Evolutionary conservation across 2,329 filamentous ascomycete species (phyloP).

Genomic region (Sporothrix curviconia): DNA sequence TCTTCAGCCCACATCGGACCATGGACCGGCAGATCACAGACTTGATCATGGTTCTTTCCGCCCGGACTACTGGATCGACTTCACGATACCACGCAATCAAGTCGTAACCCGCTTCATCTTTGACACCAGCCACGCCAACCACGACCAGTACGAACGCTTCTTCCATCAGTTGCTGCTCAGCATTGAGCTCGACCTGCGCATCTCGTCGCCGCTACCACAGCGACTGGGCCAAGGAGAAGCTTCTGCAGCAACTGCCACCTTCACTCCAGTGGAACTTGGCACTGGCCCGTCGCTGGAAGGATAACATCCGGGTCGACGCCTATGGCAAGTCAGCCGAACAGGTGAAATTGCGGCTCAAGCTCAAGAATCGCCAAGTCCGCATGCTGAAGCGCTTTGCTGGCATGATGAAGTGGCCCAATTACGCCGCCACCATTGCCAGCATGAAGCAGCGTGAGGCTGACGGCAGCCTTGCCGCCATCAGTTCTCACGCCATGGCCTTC

Average conservation of each 20-base stretch:
- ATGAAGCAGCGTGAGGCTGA: conserved; percentile 56
- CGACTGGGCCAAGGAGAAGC: conserved; percentile 57
- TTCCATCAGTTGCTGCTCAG: conserved; percentile 72
- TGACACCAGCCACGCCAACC: conserved; percentile 49
- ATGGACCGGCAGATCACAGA: conserved; percentile 68
- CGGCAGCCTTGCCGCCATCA: conserved; percentile 51
- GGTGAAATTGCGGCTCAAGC: conserved; percentile 57
- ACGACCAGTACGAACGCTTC: conserved; percentile 56
- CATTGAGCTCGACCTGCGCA: conserved; percentile 64
- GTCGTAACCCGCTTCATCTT: conserved; percentile 68
- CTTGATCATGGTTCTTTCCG: conserved; percentile 60
- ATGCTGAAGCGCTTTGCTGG: conserved; percentile 62
- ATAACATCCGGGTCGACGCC: conserved; percentile 60
- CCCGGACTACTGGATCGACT: conserved; percentile 64
- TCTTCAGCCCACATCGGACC: conserved; percentile 52
- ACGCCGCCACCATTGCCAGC: conserved; percentile 55
- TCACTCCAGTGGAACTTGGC: conserved; percentile 67
- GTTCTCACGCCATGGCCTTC: conserved; percentile 69
- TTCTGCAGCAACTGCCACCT: conserved; percentile 59
- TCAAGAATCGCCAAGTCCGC: conserved; percentile 62
- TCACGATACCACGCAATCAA: conserved; percentile 62
- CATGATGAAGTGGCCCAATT: conserved; percentile 72
- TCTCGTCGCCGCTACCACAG: conserved; percentile 56
- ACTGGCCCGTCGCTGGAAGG: conserved; percentile 65
- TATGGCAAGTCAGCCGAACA: conserved; percentile 48